Conservation (phyloP, 2,329 filamentous ascomycete genomes). For the Exophiala aquamarina region DNA sequence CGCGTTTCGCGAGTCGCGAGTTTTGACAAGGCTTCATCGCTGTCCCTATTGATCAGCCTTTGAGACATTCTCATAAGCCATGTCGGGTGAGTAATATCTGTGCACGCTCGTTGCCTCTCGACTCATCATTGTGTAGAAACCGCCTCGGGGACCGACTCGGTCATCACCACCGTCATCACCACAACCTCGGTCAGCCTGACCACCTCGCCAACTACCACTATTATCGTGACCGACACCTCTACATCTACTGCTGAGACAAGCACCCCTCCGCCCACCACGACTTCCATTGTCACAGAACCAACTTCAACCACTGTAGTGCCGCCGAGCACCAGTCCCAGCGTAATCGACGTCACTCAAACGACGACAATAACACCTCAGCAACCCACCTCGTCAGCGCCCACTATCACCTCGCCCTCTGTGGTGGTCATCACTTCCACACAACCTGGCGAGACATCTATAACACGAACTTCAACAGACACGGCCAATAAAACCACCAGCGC, state of each 20-base stretch:
- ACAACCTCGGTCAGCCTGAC: slow-evolving; percentile 28
- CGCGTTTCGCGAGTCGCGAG: too few relatives aligned
- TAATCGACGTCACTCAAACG: slow-evolving; percentile 24
- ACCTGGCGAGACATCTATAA: slow-evolving; percentile 30
- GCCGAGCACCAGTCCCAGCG: slow-evolving; percentile 25
- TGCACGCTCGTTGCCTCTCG: background rate
- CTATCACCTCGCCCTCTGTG: slow-evolving; percentile 22
- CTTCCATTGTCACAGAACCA: slow-evolving; percentile 26
- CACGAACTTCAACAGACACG: slow-evolving; percentile 24
- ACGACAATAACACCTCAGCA: slow-evolving; percentile 25
- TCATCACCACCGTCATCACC: slow-evolving; percentile 28
- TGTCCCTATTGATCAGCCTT: too few relatives aligned
- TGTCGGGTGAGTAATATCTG: too few relatives aligned
- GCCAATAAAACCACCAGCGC: slow-evolving; percentile 24
- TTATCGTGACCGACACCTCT: slow-evolving; percentile 16
- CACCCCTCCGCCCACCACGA: slow-evolving; percentile 19
- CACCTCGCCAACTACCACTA: slow-evolving; percentile 21
- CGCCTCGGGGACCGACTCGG: slow-evolving; percentile 9
- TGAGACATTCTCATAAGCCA: too few relatives aligned
- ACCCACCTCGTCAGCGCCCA: slow-evolving; percentile 6
- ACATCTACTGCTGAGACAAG: slow-evolving; percentile 14
- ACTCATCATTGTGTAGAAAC: background rate
- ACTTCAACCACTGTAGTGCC: slow-evolving; percentile 22
- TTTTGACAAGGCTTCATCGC: background rate
- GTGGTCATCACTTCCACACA: slow-evolving; percentile 31